Base-by-base conservation (phyloP, 2,329 filamentous ascomycete genomes). In the Alternaria alternata region DNA sequence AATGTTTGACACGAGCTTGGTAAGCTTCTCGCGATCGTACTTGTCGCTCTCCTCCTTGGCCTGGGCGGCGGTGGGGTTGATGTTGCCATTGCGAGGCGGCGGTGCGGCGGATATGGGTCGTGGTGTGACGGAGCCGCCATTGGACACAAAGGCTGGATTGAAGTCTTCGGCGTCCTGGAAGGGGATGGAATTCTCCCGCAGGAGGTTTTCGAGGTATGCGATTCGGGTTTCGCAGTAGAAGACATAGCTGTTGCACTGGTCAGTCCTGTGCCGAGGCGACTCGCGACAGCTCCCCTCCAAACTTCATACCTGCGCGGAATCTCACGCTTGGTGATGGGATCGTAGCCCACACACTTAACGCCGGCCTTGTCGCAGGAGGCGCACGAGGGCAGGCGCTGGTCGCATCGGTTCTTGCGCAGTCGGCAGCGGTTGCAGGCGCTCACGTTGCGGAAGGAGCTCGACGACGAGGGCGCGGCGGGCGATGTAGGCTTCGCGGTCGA, bases 301-400 rank as follows among this genome's bases (percentile, higher is more conserved):
- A 43, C 18, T 48, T 16, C 63, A 30, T 64, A 66, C 82, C 87
- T 89, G 79, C 94, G 87, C 51, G 94, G 94, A 59, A 98, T 97
- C 80, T 97, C 93, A 75, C 92, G 89, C 84, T 97, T 97, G 24
- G 93, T 96, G 74, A 97, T 97, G 34, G 94, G 94, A 76, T 98
- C 94, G 79, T 97, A 97, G 64, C 94, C 94, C 51, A 97, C 93
- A 78, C 95, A 98, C 67, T 91, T 90, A 46, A 96, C 92, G 59
- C 87, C 87, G n/a, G 92, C 94, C 81, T 97, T 97, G 77, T 94
- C 93, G 80, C 94, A 98, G 69, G 92, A 92, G 42, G 91, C 90
- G 78, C 94, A 98, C 71, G 91, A 92, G 8, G 94, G 94, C 63
- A 98, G 85, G 66, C 91, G 90, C 84, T 97, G 94, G 80, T 98